phyloP scores from a whole-genome alignment of 805 yeast genomes.

The Ascoidea asiatica region DNA sequence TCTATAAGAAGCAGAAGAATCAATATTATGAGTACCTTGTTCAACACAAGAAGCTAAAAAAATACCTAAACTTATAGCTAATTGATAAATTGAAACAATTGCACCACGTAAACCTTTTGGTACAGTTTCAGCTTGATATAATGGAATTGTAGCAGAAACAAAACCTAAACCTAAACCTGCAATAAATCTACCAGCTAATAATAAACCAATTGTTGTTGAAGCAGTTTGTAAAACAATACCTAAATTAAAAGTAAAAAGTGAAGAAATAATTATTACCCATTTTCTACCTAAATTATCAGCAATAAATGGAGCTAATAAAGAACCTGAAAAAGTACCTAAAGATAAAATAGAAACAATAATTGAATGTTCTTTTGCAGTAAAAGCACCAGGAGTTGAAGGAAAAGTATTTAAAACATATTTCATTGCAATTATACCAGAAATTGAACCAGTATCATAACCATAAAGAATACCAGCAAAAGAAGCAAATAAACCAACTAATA shows the following conservation, averaged over 20 bases:
- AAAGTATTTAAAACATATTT: slow-evolving; percentile 29
- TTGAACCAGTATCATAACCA: slow-evolving; percentile 60
- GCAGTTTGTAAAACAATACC: slow-evolving; percentile 40
- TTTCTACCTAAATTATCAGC: slow-evolving; percentile 44
- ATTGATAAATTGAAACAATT: slow-evolving; percentile 62
- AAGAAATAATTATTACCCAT: slow-evolving; percentile 24
- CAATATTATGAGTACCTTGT: slow-evolving; percentile 46
- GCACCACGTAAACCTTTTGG: slow-evolving; percentile 74
- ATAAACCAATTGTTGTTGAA: slow-evolving; percentile 28
- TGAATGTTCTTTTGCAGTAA: slow-evolving; percentile 35
- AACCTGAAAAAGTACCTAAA: slow-evolving; percentile 63
- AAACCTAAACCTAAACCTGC: slow-evolving; percentile 70
- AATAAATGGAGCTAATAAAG: slow-evolving; percentile 44
- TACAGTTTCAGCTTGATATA: slow-evolving; percentile 70
- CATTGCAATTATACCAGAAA: slow-evolving; percentile 58
- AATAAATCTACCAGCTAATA: slow-evolving; percentile 51
- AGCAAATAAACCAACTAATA: slow-evolving; percentile 44
- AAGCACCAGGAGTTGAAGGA: slow-evolving; percentile 21
- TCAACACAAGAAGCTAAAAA: slow-evolving; percentile 58
- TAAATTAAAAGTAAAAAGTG: slow-evolving; percentile 33
- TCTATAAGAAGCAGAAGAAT: slow-evolving; percentile 48
- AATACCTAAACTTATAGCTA: slow-evolving; percentile 62
- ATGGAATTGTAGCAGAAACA: slow-evolving; percentile 57
- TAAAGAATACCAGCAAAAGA: slow-evolving; percentile 57
- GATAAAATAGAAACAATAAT: slow-evolving; percentile 60